phyloP scores from a whole-genome alignment of 2,329 filamentous ascomycete genomes.

The Xylariaceae sp. region DNA sequence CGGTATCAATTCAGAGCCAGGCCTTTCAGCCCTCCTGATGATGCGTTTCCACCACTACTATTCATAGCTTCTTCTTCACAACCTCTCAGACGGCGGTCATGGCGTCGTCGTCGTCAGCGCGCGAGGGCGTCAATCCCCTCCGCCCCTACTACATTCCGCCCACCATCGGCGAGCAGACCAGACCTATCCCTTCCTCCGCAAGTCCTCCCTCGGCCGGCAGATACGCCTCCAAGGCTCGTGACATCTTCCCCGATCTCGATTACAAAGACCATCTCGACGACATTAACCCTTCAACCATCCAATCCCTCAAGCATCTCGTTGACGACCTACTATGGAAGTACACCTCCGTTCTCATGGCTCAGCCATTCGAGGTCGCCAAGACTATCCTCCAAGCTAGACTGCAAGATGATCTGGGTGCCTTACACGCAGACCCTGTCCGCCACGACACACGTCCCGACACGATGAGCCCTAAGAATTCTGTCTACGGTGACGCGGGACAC shows the following conservation, averaged over 20 bases:
- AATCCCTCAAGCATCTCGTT: conserved; percentile 70
- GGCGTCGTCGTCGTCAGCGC: conserved; percentile 31
- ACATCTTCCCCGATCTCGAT: conserved; percentile 85
- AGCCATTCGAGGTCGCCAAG: conserved; percentile 97
- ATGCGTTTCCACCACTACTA: conserved; percentile 4
- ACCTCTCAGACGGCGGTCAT: conserved; percentile 2
- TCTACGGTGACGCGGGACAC: conserved; percentile 31
- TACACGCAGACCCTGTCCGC: conserved; percentile 23
- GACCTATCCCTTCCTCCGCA: conserved; percentile 38
- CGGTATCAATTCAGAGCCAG: not conserved
- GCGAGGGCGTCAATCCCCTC: conserved; percentile 54
- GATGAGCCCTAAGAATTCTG: conserved; percentile 32
- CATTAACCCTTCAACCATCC: conserved; percentile 67
- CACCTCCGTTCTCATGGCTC: conserved; percentile 79
- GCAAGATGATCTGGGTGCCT: conserved; percentile 47
- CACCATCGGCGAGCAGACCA: conserved; percentile 57
- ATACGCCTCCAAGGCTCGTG: conserved; percentile 66
- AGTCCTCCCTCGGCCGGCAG: conserved; percentile 32
- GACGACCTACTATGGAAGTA: conserved; percentile 93
- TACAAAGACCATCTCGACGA: conserved; percentile 84
- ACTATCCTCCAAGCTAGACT: conserved; percentile 76
- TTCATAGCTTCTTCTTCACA: not conserved
- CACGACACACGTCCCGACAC: conserved; percentile 30
- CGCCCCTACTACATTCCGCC: conserved; percentile 62
- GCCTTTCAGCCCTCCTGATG: conserved; percentile 4